These are phyloP conservation scores for Scheffersomyces illinoinensis DNA, from an alignment of 1,139 yeast genomes.

Conservation along the genomic window DNA sequence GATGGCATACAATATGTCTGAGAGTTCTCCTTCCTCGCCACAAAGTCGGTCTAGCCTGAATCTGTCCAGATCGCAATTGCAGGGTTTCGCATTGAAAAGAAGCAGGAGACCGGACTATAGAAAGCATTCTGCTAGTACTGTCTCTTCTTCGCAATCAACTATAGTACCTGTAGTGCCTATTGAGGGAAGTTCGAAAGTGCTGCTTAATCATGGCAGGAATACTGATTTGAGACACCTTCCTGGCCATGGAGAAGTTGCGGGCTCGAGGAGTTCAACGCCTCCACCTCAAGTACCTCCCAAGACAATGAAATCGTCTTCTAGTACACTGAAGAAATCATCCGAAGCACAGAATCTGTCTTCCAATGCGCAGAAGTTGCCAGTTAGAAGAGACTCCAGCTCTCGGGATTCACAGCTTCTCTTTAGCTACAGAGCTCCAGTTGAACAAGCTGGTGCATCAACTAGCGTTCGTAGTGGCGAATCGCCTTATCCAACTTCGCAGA, in stretches of 20 bases:
- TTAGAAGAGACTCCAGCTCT: not conserved
- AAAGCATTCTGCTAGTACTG: slow-evolving; percentile 19
- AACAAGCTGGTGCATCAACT: not conserved
- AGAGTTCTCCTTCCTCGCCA: not conserved
- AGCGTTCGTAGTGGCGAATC: slow-evolving; percentile 7
- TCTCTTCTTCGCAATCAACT: slow-evolving; percentile 3
- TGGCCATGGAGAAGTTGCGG: not conserved
- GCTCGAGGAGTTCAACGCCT: not conserved
- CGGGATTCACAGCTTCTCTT: slow-evolving; percentile 33
- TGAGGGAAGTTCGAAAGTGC: slow-evolving; percentile 28
- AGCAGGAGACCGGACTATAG: slow-evolving; percentile 46
- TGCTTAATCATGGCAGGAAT: slow-evolving; percentile 32
- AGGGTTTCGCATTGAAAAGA: slow-evolving; percentile 37
- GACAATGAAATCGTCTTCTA: not conserved
- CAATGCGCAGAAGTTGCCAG: not conserved
- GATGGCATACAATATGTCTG: not conserved
- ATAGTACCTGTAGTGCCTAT: not conserved
- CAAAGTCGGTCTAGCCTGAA: not conserved
- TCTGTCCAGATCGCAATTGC: not conserved
- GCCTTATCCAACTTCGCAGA: slow-evolving; percentile 18
- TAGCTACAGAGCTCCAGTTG: slow-evolving; percentile 17
- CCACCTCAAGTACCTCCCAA: not conserved
- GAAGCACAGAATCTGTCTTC: not conserved
- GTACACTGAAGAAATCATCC: not conserved
- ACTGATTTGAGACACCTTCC: slow-evolving; percentile 28